A percentile compares a stretch with the other conserved stretches of the same genome.
Evolutionary conservation across 164 flowering plant species (phyloP).

Genomic region (Nymphaea thermarum): DNA sequence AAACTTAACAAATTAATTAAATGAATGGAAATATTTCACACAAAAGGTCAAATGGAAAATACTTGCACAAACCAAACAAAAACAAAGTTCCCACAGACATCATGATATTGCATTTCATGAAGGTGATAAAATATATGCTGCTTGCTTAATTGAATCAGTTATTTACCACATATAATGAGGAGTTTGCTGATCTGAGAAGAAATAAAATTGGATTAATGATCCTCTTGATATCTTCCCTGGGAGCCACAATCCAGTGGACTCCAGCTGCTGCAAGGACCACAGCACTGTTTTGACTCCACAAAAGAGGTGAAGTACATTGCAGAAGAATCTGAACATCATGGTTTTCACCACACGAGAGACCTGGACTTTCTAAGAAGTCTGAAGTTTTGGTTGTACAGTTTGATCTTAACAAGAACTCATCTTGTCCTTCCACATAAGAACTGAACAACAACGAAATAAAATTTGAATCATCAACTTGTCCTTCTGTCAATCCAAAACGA

Average conservation of each 20-base stretch:
- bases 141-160: background rate
- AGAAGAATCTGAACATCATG: conserved; percentile 72
- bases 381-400: conserved; percentile 12
- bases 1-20: too few relatives aligned
- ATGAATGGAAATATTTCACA: background rate
- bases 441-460: conserved; percentile 41
- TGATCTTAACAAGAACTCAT: conserved; percentile 57
- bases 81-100: background rate
- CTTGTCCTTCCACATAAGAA: conserved; percentile 85
- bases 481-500: conserved; percentile 9
- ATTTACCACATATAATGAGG: conserved; percentile 88
- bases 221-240: conserved; percentile 52
- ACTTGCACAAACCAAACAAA: background rate
- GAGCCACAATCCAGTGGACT: conserved; percentile 94
- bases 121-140: background rate
- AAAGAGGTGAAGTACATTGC: conserved; percentile 81
- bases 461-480: conserved; percentile 16
- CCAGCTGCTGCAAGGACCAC: conserved; percentile 95
- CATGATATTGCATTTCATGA: background rate
- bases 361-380: conserved; percentile 18
- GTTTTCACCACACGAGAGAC: conserved; percentile 37
- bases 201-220: conserved; percentile 92
- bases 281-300: conserved; percentile 98
- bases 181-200: conserved; percentile 60
- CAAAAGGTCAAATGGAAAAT: too few relatives aligned